Conservation (phyloP, 805 yeast genomes). For the Phaffomyces antillensis region DNA sequence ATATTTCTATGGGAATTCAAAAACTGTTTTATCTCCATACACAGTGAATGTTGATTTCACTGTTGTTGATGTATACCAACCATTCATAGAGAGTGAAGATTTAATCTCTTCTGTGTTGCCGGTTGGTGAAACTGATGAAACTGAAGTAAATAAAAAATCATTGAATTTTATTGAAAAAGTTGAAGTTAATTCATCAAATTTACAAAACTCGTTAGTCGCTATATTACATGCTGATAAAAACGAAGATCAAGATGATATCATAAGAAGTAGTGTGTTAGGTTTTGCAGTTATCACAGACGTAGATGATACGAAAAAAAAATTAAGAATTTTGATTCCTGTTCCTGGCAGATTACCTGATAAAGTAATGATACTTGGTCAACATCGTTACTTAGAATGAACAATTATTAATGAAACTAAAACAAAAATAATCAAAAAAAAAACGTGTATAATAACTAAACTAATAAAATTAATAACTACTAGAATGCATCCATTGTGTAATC, state of each 20-base stretch:
- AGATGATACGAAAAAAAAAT: constrained; percentile 64
- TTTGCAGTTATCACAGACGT: constrained; percentile 52
- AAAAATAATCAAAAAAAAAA: not conserved
- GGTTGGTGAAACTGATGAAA: constrained; percentile 24
- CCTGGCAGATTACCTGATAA: constrained; percentile 80
- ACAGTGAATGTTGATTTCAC: constrained; percentile 66
- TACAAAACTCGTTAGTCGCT: constrained; percentile 76
- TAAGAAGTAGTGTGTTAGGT: constrained; percentile 61
- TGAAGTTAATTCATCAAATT: constrained; percentile 42
- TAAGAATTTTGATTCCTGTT: constrained; percentile 74
- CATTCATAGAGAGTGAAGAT: constrained; percentile 23
- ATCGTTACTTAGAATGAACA: constrained; percentile 71
- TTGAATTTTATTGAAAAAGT: constrained; percentile 23
- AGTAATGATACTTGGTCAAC: constrained; percentile 66
- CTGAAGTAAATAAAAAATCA: constrained; percentile 6
- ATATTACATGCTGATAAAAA: constrained; percentile 43
- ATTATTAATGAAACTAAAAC: not conserved
- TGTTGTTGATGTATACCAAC: constrained; percentile 56
- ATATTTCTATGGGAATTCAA: constrained; percentile 78
- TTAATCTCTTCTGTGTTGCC: constrained; percentile 21
- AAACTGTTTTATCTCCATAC: constrained; percentile 72
- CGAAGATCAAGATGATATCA: constrained; percentile 41
- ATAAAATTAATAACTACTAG: constrained; percentile 20
- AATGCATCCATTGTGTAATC: constrained; percentile 98
- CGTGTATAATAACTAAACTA: not conserved